Percentiles rank a stretch among this genome's conserved stretches.
Evolutionary conservation across 345 rosid species (phyloP).

Genomic region (Acer yangbiense): DNA sequence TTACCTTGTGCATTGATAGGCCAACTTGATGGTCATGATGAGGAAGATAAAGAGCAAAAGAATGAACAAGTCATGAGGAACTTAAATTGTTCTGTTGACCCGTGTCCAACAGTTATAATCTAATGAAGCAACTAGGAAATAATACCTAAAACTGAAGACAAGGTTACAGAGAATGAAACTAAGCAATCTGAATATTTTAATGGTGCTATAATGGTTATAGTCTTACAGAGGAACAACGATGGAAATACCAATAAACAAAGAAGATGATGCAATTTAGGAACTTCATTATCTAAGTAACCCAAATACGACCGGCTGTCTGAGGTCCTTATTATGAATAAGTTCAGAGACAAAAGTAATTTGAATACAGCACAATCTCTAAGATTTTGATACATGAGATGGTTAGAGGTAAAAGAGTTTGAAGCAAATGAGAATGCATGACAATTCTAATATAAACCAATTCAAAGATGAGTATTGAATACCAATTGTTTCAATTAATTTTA

Average conservation of each 20-base stretch:
- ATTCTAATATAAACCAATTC: background rate
- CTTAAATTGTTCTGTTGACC: background rate
- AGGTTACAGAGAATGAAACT: background rate
- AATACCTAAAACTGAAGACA: background rate
- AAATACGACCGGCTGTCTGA: background rate
- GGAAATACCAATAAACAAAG: background rate
- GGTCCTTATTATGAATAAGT: background rate
- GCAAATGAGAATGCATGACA: background rate
- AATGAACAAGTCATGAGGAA: background rate
- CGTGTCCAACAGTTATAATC: background rate
- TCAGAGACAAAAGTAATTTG: background rate
- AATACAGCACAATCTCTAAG: no score
- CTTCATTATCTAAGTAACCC: background rate
- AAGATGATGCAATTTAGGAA: background rate
- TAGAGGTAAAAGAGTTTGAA: background rate
- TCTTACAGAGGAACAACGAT: background rate
- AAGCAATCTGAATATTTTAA: background rate
- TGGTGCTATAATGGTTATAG: background rate
- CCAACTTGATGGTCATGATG: background rate
- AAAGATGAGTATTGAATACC: background rate
- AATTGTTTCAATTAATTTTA: background rate
- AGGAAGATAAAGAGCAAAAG: background rate
- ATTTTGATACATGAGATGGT: background rate
- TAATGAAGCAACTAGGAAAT: background rate
- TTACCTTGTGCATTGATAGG: background rate